Evolutionary conservation across 805 yeast species (phyloP), one percentile per base, ranked within the genome.

Genomic region (Candida ascalaphidarum): DNA sequence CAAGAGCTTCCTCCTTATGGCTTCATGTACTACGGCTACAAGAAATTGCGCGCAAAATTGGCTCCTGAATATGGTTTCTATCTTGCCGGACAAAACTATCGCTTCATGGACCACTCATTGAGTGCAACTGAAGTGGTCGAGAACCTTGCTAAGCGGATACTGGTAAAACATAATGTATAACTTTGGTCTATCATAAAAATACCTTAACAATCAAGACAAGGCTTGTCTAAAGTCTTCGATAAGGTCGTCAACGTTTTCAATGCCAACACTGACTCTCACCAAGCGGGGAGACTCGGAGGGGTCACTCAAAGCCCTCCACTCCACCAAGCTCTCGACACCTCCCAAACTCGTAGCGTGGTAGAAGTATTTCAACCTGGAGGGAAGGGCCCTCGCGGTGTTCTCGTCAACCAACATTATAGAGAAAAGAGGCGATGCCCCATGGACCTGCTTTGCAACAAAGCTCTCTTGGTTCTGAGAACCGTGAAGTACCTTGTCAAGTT

Each of bases 281-380:
- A 85, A 50, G 1, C 71, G 67, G 14, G 71, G 67, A 13, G 69
- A 61, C 10, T 77, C 79, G 4, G 55, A 39, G 2, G 68, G 48
- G 46, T 85, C 65, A 14, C 80, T 68, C 56, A 88, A 46, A 0
- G 84, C 78, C 47, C 96, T 73, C 95, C 95, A 85, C 54, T 88
- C 96, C 32, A 88, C 74, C 45, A 86, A 60, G 25, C 94, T 80
- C 55, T 89, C 96, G 10, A 81, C 83, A 14, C 96, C 95, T 22
- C 96, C 96, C 16, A 89, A 61, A 2, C 95, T 84, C 1, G 96
- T 86, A 4, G 96, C 95, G 55, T 88, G 97, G 41, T 78, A 80
- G 60, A 86, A 85, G 37, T 70, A 71, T 40, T 73, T 69, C 34
- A 85, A 58, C 34, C 62, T 68, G 3, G 77, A 61, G 6, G 95